A percentile compares a stretch with the other conserved stretches of the same genome.
These are phyloP conservation scores for Irpex rosettiformis DNA, from an alignment of 1,284 basidiomycete genomes.

Conservation along the genomic window DNA sequence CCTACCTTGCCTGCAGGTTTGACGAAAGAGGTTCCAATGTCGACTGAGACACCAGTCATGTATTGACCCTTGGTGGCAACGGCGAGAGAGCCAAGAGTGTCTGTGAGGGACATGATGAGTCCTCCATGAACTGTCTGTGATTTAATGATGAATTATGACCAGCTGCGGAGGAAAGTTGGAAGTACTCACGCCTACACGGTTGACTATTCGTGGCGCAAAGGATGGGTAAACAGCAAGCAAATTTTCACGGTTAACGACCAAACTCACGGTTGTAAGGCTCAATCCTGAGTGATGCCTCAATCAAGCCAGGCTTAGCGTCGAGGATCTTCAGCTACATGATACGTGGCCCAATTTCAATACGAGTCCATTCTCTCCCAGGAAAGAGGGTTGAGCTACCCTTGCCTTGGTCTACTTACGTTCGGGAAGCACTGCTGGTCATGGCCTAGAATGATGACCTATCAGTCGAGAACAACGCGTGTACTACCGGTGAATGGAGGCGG, in stretches of 20 bases:
- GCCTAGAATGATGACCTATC: constrained; percentile 38
- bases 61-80: constrained; percentile 79
- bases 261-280: constrained; percentile 70
- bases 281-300: constrained; percentile 66
- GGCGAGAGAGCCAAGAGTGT: constrained; percentile 82
- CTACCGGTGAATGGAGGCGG: too few relatives aligned
- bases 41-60: constrained; percentile 88
- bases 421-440: constrained; percentile 79
- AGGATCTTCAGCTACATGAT: constrained; percentile 63
- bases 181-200: constrained; percentile 64
- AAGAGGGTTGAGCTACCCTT: too few relatives aligned
- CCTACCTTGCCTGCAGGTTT: constrained; percentile 66
- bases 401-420: constrained; percentile 48
- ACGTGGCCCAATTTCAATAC: too few relatives aligned
- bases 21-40: constrained; percentile 83
- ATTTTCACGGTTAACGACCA: too few relatives aligned
- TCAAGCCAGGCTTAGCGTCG: constrained; percentile 58
- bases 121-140: constrained; percentile 76
- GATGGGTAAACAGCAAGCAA: too few relatives aligned
- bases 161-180: background rate
- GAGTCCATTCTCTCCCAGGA: too few relatives aligned
- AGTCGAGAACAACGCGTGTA: background rate
- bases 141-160: background rate
- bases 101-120: constrained; percentile 79
- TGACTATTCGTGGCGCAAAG: constrained; percentile 55